phyloP scores from a whole-genome alignment of 2,329 filamentous ascomycete genomes.

The Fusarium tjaetaba region DNA sequence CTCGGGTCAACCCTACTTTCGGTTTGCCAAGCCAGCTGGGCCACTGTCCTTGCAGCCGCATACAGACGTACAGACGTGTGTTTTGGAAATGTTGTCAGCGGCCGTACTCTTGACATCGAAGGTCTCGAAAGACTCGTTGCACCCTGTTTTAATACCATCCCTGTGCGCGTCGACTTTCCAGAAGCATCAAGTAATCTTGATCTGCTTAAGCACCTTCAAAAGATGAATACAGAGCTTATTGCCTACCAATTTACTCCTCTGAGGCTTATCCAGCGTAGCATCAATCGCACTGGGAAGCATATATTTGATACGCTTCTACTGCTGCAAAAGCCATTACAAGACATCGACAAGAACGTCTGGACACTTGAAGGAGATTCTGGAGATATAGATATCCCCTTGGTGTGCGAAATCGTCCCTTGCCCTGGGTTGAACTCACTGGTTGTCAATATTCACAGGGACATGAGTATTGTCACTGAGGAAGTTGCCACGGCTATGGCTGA shows the following conservation, averaged over 20 bases:
- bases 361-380: slow-evolving; percentile 65
- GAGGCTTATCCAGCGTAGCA: slow-evolving; percentile 71
- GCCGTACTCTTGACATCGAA: slow-evolving; percentile 73
- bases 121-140: slow-evolving; percentile 79
- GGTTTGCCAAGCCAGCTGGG: slow-evolving; percentile 78
- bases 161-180: slow-evolving; percentile 69
- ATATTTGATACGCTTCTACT: slow-evolving; percentile 86
- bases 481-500: slow-evolving; percentile 45
- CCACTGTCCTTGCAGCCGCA: slow-evolving; percentile 67
- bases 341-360: slow-evolving; percentile 67
- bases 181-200: slow-evolving; percentile 61
- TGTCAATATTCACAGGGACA: slow-evolving; percentile 71
- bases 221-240: slow-evolving; percentile 68
- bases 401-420: slow-evolving; percentile 77
- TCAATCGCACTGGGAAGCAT: slow-evolving; percentile 54
- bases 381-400: slow-evolving; percentile 78
- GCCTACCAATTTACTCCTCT: slow-evolving; percentile 80
- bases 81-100: slow-evolving; percentile 88
- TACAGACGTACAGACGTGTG: slow-evolving; percentile 73
- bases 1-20: slow-evolving; percentile 72
- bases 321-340: slow-evolving; percentile 72
- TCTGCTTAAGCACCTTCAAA: slow-evolving; percentile 69
- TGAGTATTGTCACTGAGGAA: slow-evolving; percentile 50
- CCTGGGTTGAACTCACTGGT: slow-evolving; percentile 60
- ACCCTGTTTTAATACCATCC: slow-evolving; percentile 92